Base-by-base conservation (phyloP, 345 rosid genomes). In the Tarenaya hassleriana region DNA sequence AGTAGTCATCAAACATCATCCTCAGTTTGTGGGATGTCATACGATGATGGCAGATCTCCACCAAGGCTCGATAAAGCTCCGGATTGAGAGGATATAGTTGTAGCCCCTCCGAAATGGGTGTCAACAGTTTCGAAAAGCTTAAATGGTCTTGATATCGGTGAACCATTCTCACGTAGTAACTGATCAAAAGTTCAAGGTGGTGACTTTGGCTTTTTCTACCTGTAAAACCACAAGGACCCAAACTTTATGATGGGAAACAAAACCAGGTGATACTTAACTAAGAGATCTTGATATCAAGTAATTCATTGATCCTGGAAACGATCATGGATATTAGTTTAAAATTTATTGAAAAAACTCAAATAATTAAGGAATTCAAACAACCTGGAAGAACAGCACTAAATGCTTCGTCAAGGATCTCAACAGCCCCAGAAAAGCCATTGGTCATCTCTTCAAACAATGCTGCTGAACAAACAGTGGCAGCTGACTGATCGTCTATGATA, bases 301-400 rank as follows among this genome's bases (percentile, higher is more conserved):
- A n/a, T n/a, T n/a, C n/a, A n/a, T n/a, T n/a, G 55, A 38, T 47
- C 15, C 47, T 33, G 44, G n/a, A 55, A 15, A 46, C 17, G 33
- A 18, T 47, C 19, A 63, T 40, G 57, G 31, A n/a, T n/a, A n/a
- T n/a, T n/a, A n/a, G n/a, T n/a, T n/a, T n/a, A 24, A 24, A 37
- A 43, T 34, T 42, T 16, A 52, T 35, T 38, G 31, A 16, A 54
- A 29, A 42, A 59, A 21, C 29, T 37, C 33, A 31, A n/a, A 15
- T 34, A 14, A 43, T 27, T 17, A 13, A 56, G 60, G 52, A 45
- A 31, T 33, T 5, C 33, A 34, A 67, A 31, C 55, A 58, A 87
- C 96, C 96, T 77, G 98, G 98, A 76, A 88, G 90, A 58, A 85
- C 90, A 81, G 76, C 79, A 16, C 61, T 55, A 19, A 88, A 73